Base-by-base conservation (phyloP, 345 rosid genomes). In the Trapa bicornis region DNA sequence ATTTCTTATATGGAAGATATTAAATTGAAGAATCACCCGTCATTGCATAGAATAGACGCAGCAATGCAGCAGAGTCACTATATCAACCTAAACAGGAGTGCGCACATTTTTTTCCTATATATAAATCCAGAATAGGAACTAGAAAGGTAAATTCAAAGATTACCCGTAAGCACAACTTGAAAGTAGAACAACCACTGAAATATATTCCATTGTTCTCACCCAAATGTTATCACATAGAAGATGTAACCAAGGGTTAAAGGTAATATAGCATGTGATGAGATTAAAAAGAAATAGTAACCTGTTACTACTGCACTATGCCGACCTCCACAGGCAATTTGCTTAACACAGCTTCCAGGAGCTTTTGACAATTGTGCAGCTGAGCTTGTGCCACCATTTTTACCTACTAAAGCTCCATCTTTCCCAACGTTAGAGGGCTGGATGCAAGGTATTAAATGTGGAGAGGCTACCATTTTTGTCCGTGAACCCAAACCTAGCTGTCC, bases 401-500 rank as follows among this genome's bases (percentile, higher is more conserved):
- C 71, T 4, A 69, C 38, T 43, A 70, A 66, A 41, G 83, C 62
- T 48, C 76, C 73, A 70, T 89, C 91, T 58, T 82, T 85, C 37
- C 82, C 85, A 61, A 67, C 58, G 64, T 80, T 69, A 69, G 75
- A 54, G 61, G 73, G 71, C 74, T 83, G 91, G 73, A 83, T 67
- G 81, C 89, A 89, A 52, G 89, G 89, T 73, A 91, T 76, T 56
- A 81, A 83, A 79, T 83, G 92, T 48, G 93, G 96, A 72, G 94
- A 80, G n/a, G 96, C 81, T 71, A 91, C 89, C 85, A 81, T 83
- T 81, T 81, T 85, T 70, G 89, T 80, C 73, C 87, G 79, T 42
- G 96, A 80, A 53, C 94, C 97, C 85, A 89, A 71, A 75, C 96
- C 97, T 57, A 91, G 83, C 74, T 88, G 96, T 67, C 97, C 96